phyloP scores from a whole-genome alignment of 352 stramenopile species.

The Thalassiosira exigua region DNA sequence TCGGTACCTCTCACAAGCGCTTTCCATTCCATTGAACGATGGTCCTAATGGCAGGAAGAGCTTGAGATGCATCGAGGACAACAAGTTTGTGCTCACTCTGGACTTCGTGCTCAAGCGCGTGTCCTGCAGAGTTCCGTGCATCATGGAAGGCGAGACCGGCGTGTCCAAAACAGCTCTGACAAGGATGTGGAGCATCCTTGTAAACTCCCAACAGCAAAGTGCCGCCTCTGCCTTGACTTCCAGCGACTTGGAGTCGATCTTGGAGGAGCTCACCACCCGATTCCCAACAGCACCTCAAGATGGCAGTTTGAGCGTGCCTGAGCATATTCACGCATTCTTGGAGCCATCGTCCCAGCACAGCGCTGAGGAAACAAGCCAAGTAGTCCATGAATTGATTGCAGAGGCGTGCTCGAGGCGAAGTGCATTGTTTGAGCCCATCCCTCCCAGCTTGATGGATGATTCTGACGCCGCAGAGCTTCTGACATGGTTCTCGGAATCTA shows the following conservation, averaged over 20 bases:
- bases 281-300: too few species aligned
- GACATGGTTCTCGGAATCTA: constrained; percentile 45
- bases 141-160: constrained; percentile 72
- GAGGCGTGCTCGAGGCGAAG: constrained; percentile 35
- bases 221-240: constrained; percentile 36
- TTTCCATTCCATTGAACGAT: constrained; percentile 46
- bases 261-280: constrained; percentile 9
- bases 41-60: constrained; percentile 27
- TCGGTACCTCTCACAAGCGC: constrained; percentile 60
- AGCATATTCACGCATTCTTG: constrained; percentile 4
- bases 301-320: too few species aligned
- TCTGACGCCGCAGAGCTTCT: constrained; percentile 12
- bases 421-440: constrained; percentile 36
- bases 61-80: constrained; percentile 59
- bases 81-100: constrained; percentile 68
- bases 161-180: constrained; percentile 70
- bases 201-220: constrained; percentile 51
- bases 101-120: constrained; percentile 68
- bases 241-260: constrained; percentile 18
- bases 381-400: constrained; percentile 13
- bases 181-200: constrained; percentile 64
- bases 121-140: constrained; percentile 57
- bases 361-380: constrained; percentile 13
- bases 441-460: constrained; percentile 17
- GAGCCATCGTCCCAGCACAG: constrained; percentile 19